Conservation (phyloP, 805 yeast genomes). For the Hanseniaspora thailandica region DNA sequence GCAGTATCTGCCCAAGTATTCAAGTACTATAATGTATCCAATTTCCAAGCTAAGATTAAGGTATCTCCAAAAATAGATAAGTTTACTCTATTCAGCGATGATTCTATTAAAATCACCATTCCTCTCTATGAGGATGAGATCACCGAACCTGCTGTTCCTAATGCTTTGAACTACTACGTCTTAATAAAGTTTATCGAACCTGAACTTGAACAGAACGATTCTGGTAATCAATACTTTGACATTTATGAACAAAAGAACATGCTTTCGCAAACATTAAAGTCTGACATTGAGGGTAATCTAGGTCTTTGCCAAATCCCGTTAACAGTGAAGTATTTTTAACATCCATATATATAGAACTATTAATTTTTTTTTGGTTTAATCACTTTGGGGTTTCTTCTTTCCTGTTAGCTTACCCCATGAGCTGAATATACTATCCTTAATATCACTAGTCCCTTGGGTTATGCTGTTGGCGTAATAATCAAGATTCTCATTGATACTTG, state of each 20-base stretch:
- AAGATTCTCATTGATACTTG: background rate
- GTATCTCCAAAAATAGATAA: constrained; percentile 6
- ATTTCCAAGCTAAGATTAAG: background rate
- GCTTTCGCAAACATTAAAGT: background rate
- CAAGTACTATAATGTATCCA: background rate
- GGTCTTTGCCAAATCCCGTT: constrained; percentile 1
- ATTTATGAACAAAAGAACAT: background rate
- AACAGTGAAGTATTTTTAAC: background rate
- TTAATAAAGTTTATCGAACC: constrained; percentile 11
- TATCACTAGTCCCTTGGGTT: background rate
- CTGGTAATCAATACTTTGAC: background rate
- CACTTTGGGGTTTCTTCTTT: background rate
- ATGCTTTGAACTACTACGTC: background rate
- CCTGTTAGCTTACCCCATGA: constrained; percentile 3
- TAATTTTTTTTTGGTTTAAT: no score
- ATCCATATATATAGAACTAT: background rate
- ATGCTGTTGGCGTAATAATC: background rate
- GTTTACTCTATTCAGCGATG: background rate
- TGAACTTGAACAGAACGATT: background rate
- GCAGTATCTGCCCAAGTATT: constrained; percentile 7
- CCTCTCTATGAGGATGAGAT: background rate
- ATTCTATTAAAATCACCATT: background rate
- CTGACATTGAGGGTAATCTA: background rate
- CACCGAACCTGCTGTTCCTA: background rate
- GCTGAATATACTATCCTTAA: background rate